Base-by-base conservation (phyloP, 306 rosid genomes). In the Casuarina glauca region DNA sequence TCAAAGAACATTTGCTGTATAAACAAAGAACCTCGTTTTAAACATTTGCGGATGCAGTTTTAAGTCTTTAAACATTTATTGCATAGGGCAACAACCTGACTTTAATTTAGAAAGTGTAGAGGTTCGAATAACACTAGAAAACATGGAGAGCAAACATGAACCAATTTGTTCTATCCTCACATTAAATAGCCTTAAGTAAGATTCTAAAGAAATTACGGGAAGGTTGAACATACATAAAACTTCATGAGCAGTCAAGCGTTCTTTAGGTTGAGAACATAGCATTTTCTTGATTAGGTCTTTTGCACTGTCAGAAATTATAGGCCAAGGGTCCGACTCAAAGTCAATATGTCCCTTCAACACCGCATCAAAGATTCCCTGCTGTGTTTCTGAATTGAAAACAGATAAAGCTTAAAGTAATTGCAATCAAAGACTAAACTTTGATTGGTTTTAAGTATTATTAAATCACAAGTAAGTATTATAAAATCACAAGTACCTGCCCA, bases 261-360 rank as follows among this genome's bases (percentile, higher is more conserved):
- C 92, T 53, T 89, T 83, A 82, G 98, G 91, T 74, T 60, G 88
- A 79, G 97, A 93, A 82, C 87, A 91, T 41, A 93, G 83, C 98
- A 93, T 93, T 87, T 87, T 91, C 84, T 85, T 84, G 78, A 91
- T 93, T 13, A 93, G 84, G 79, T 91, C 97, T 88, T 93, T 93
- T 68, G 83, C 98, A 57, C 98, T 93, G 45, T 87, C 86, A 57
- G 98, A 91, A 80, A 93, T 93, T 74, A 90, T 41, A 42, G 98
- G 98, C 98, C 98, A 93, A 17, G 98, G 98, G 12, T 91, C 97
- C 42, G 98, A 93, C 32, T 91, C 98, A 73, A 93, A 93, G 83
- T 93, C 98, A 81, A 93, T 90, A 69, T 90, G 86, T 67, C 97
- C 98, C 91, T 93, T 93, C 91, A 93, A 85, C 62, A 93, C 98